These are phyloP conservation scores for Diplodia seriata DNA, from an alignment of 2,329 filamentous ascomycete species.

Conservation along the genomic window DNA sequence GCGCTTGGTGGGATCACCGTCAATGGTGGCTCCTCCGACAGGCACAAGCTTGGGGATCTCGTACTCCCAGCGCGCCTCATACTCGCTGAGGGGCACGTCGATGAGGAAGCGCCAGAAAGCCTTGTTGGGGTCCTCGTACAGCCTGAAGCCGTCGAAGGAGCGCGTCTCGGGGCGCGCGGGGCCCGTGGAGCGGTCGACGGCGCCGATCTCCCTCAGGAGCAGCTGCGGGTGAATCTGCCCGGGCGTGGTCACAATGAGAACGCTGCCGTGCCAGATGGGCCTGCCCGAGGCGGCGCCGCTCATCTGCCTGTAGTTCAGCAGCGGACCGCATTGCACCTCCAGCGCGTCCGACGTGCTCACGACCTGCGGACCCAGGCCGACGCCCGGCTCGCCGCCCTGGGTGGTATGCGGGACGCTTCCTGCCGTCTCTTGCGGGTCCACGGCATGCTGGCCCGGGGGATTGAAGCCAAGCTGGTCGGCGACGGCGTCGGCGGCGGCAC, in stretches of 20 bases:
- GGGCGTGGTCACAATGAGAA: constrained; percentile 80
- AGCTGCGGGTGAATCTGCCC: constrained; percentile 69
- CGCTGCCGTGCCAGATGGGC: constrained; percentile 79
- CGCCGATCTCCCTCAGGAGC: constrained; percentile 61
- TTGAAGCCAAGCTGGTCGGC: constrained; percentile 2
- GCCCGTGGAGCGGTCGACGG: constrained; percentile 43
- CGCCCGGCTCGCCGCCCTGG: constrained; percentile 38
- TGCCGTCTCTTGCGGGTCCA: not conserved
- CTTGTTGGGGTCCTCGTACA: constrained; percentile 66
- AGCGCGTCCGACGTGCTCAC: constrained; percentile 49
- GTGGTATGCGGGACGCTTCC: not conserved
- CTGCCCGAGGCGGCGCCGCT: constrained; percentile 57
- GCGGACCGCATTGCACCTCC: constrained; percentile 73
- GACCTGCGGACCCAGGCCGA: constrained; percentile 54
- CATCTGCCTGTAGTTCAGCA: constrained; percentile 81
- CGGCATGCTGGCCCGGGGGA: not conserved
- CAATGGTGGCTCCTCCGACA: constrained; percentile 54
- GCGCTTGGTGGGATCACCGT: constrained; percentile 44
- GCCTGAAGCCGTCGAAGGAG: constrained; percentile 58
- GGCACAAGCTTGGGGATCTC: constrained; percentile 71
- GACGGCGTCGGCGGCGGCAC: constrained; percentile 18
- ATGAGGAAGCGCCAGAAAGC: constrained; percentile 67
- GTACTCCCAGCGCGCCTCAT: constrained; percentile 82
- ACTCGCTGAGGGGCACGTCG: constrained; percentile 70
- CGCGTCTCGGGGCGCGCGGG: constrained; percentile 36